These are phyloP conservation scores for Solanum piurae DNA, from an alignment of 257 asterid genomes.

Conservation along the genomic window DNA sequence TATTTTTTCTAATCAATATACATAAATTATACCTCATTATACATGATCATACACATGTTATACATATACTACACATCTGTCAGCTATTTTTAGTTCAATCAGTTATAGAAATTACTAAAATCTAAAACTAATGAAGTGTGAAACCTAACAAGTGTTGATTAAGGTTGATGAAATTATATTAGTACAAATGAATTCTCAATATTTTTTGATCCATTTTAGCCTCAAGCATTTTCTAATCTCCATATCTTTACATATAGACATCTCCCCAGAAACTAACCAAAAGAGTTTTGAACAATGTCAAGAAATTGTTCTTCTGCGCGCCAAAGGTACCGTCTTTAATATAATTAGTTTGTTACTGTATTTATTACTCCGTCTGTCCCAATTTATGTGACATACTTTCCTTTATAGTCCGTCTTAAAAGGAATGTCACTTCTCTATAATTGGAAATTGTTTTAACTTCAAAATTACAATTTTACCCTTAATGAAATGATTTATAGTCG, in stretches of 20 bases:
- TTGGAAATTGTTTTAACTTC: not conserved
- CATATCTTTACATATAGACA: not conserved
- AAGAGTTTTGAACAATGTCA: not conserved
- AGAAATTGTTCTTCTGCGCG: not conserved
- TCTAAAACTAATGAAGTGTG: not conserved
- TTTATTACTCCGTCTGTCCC: too few species aligned
- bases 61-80: not conserved
- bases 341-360: not conserved
- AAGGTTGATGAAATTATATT: not conserved
- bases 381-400: not conserved
- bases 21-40: not conserved
- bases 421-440: not conserved
- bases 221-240: not conserved
- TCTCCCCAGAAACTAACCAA: conserved; percentile 1
- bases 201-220: not conserved
- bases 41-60: not conserved
- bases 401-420: not conserved
- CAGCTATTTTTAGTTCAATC: not conserved
- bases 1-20: too few species aligned
- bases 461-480: not conserved
- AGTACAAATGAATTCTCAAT: not conserved
- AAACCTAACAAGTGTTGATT: not conserved
- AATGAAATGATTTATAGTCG: not conserved
- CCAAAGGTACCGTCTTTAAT: not conserved
- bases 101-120: not conserved